These are phyloP conservation scores for Lipomyces anomalus DNA, from an alignment of 805 yeast genomes.

Conservation along the genomic window DNA sequence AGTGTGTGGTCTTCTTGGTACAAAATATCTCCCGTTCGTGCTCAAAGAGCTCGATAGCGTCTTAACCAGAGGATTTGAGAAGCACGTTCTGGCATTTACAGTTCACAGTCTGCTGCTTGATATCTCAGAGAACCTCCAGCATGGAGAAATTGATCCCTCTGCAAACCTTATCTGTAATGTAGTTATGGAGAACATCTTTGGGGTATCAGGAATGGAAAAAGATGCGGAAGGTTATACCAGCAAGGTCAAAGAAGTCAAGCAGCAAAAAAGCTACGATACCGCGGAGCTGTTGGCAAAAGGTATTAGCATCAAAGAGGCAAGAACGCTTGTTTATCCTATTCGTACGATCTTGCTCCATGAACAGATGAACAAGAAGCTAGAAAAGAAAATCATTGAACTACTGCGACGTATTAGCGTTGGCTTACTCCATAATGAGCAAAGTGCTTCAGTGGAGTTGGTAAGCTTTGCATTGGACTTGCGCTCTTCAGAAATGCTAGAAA, in stretches of 20 bases:
- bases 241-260: slow-evolving; percentile 84
- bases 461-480: slow-evolving; percentile 67
- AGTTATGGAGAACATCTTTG: slow-evolving; percentile 89
- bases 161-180: slow-evolving; percentile 57
- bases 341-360: slow-evolving; percentile 55
- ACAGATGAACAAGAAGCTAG: slow-evolving; percentile 59
- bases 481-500: slow-evolving; percentile 1
- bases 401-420: slow-evolving; percentile 76
- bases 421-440: slow-evolving; percentile 60
- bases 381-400: slow-evolving; percentile 71
- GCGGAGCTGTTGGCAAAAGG: slow-evolving; percentile 70
- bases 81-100: slow-evolving; percentile 86
- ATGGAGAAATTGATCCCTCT: slow-evolving; percentile 69
- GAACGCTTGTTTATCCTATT: slow-evolving; percentile 60
- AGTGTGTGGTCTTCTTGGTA: slow-evolving; percentile 61
- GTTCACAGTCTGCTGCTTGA: slow-evolving; percentile 65
- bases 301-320: slow-evolving; percentile 54
- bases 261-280: slow-evolving; percentile 80
- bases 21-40: slow-evolving; percentile 66
- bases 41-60: slow-evolving; percentile 74
- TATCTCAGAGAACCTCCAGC: slow-evolving; percentile 37
- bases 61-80: slow-evolving; percentile 80
- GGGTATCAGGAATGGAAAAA: slow-evolving; percentile 86
- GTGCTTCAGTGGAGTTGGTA: slow-evolving; percentile 52
- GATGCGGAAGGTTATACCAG: slow-evolving; percentile 88